phyloP scores from a whole-genome alignment of 441 rosid genomes.

The Sinapis alba region DNA sequence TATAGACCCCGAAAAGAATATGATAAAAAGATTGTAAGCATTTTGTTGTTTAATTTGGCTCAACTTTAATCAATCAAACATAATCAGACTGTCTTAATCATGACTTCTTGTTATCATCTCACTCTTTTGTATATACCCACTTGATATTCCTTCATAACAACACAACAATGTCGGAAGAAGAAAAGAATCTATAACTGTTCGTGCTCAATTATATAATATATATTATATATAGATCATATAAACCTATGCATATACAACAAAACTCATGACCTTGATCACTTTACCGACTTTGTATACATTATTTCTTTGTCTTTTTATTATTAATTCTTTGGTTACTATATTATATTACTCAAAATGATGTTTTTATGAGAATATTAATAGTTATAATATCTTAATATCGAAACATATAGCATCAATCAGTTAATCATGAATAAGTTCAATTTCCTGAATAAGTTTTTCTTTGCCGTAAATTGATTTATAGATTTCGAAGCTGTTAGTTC shows the following conservation, averaged over 20 bases:
- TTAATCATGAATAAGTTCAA: background rate
- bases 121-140: slow-evolving; percentile 19
- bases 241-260: background rate
- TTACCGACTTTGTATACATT: background rate
- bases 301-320: background rate
- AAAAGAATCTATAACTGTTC: background rate
- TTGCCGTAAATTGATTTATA: background rate
- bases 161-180: background rate
- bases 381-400: background rate
- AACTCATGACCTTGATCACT: background rate
- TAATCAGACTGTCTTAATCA: slow-evolving; percentile 34
- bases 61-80: slow-evolving; percentile 29
- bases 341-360: background rate
- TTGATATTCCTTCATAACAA: slow-evolving; percentile 11
- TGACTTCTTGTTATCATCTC: slow-evolving; percentile 18
- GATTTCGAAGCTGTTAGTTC: background rate
- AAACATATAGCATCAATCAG: background rate
- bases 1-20: background rate
- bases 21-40: background rate
- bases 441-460: background rate
- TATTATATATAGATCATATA: background rate
- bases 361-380: background rate
- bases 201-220: background rate
- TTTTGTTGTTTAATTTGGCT: slow-evolving; percentile 6
- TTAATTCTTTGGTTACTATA: background rate